A percentile compares a stretch with the other conserved stretches of the same genome.
phyloP scores from a whole-genome alignment of 73 alveolate species.

The Durusdinium trenchii region DNA sequence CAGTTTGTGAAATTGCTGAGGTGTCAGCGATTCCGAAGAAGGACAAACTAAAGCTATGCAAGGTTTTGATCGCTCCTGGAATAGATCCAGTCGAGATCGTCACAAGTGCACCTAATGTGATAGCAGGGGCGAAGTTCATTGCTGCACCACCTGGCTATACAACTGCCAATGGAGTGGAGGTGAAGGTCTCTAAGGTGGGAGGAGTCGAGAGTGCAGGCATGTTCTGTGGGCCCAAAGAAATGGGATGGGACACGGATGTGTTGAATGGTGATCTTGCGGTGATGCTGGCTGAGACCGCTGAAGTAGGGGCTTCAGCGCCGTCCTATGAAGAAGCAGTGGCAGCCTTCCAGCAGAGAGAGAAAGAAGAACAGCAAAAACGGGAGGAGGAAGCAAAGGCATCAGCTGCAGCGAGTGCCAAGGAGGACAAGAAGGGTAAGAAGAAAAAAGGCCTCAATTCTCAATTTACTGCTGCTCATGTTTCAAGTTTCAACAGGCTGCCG shows the following conservation, averaged over 20 bases:
- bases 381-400: constrained; percentile 42
- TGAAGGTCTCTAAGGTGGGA: constrained; percentile 48
- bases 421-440: constrained; percentile 1
- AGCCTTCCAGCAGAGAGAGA: constrained; percentile 64
- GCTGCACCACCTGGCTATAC: constrained; percentile 86
- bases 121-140: constrained; percentile 60
- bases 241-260: constrained; percentile 75
- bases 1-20: constrained; percentile 61
- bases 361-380: not conserved
- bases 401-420: constrained; percentile 32
- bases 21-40: constrained; percentile 65
- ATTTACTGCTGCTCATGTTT: no score
- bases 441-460: not conserved
- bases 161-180: constrained; percentile 64
- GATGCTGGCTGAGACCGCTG: constrained; percentile 81
- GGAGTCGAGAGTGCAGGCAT: constrained; percentile 69
- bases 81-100: constrained; percentile 47
- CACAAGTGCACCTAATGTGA: constrained; percentile 70
- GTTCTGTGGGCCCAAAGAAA: constrained; percentile 84
- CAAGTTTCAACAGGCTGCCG: no score
- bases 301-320: constrained; percentile 65
- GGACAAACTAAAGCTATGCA: constrained; percentile 85
- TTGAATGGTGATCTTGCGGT: constrained; percentile 35
- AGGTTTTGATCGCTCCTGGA: not conserved
- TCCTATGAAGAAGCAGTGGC: constrained; percentile 80